Evolutionary conservation across 805 yeast genomes (phyloP), one percentile per base, ranked within the genome.

Genomic region (Ogataea polymorpha): DNA sequence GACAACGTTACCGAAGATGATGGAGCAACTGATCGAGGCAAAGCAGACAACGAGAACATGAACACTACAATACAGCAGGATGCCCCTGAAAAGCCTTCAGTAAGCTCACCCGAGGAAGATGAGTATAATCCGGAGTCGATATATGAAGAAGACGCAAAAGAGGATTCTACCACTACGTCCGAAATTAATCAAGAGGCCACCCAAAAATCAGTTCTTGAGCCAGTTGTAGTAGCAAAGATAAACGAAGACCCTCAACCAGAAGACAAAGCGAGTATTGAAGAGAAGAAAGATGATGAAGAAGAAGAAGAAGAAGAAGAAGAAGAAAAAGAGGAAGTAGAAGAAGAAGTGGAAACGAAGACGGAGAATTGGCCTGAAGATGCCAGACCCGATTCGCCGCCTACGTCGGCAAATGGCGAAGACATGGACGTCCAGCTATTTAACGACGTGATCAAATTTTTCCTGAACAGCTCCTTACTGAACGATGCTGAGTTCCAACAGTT

Each of bases 381-480:
- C 9, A 12, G 13, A 20, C 14, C 36, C 1, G 41, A 37, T 10
- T 18, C 32, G n/a, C 17, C 37, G n/a, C 17, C 37, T 5, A 25
- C n/a, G 11, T 37, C 42, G 20, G 37, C 37, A 14, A 25, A 26
- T 32, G 67, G 67, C 8, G 52, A 57, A n/a, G 68, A 70, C 31
- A 57, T 62, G 6, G 62, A 66, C 34, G 65, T 74, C 23, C 45
- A 57, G 8, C 38, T 58, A 8, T 65, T 65, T 51, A 65, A 63
- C 36, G 56, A 58, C 13, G 51, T 65, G 13, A 54, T 65, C 23
- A 46, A 54, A 27, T 61, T 49, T 35, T 60, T 61, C 49, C 47
- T 66, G 24, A 44, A 50, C 4, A 49, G 61, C 23, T 54, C 61
- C 1, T 46, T 61, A 8, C 50, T 67, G 27, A 52, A 56, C 31